Evolutionary conservation across 2,329 filamentous ascomycete species (phyloP).

Genomic region (Myriosclerotinia scirpicola): DNA sequence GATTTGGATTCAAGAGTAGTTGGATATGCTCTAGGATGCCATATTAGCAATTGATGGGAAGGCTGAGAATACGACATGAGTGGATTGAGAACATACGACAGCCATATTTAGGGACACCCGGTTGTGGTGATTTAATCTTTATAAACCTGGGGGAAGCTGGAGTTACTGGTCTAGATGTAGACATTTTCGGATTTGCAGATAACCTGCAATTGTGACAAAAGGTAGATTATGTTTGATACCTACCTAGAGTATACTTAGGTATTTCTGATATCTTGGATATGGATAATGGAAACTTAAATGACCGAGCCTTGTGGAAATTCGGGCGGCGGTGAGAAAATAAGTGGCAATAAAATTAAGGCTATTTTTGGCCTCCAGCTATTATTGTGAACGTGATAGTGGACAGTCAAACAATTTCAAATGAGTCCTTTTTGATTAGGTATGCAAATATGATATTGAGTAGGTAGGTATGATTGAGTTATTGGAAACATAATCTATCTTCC

Average conservation of each 20-base stretch:
- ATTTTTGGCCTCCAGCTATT: conserved; percentile 10
- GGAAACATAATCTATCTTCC: background rate
- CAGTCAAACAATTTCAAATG: background rate
- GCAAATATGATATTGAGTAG: background rate
- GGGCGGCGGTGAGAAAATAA: conserved; percentile 13
- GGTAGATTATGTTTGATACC: conserved; percentile 13
- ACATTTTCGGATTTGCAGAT: conserved; percentile 31
- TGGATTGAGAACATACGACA: conserved; percentile 53
- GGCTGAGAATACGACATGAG: conserved; percentile 24
- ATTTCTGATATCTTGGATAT: background rate
- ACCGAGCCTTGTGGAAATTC: conserved; percentile 21
- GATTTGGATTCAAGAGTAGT: conserved; percentile 58
- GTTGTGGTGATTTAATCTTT: conserved; percentile 59
- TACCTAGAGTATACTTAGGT: background rate
- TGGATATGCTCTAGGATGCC: conserved; percentile 67
- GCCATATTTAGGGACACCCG: conserved; percentile 61
- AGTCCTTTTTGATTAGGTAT: background rate
- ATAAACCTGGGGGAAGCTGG: conserved; percentile 36
- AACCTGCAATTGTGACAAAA: conserved; percentile 15
- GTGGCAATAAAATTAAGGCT: conserved; percentile 19
- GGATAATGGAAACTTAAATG: conserved; percentile 18
- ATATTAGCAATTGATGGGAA: conserved; percentile 32
- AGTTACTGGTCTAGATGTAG: conserved; percentile 37
- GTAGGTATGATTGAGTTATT: background rate
- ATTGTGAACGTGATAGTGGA: no score